Evolutionary conservation across 306 rosid genomes (phyloP).

Genomic region (Vigna reflexopilosa): DNA sequence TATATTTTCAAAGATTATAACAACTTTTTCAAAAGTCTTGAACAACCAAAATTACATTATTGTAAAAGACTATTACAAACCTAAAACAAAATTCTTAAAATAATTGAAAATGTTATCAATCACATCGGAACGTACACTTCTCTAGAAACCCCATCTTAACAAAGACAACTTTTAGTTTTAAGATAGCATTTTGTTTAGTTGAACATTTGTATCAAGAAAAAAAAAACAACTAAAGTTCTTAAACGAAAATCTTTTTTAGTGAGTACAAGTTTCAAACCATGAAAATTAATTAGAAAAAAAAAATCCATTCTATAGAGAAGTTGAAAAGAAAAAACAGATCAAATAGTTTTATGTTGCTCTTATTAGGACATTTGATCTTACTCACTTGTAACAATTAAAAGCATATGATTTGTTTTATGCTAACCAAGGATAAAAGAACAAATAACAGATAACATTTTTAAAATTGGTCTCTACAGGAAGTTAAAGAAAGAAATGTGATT

Average conservation of each 20-base stretch:
- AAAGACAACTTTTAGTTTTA: background rate
- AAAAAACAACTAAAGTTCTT: background rate
- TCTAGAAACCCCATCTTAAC: background rate
- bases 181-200: background rate
- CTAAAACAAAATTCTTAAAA: background rate
- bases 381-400: background rate
- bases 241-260: background rate
- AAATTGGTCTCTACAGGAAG: constrained; percentile 1
- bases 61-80: background rate
- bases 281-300: background rate
- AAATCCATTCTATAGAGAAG: background rate
- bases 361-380: background rate
- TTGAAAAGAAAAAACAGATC: background rate
- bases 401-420: background rate
- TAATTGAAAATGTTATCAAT: background rate
- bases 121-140: background rate
- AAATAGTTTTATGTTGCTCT: background rate
- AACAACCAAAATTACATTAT: background rate
- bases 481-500: background rate
- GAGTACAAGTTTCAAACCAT: background rate
- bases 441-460: background rate
- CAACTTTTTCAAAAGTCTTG: background rate
- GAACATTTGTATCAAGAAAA: background rate
- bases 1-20: background rate
- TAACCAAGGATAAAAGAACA: background rate